phyloP scores from a whole-genome alignment of 345 rosid genomes.

The Xanthoceras sorbifolium region DNA sequence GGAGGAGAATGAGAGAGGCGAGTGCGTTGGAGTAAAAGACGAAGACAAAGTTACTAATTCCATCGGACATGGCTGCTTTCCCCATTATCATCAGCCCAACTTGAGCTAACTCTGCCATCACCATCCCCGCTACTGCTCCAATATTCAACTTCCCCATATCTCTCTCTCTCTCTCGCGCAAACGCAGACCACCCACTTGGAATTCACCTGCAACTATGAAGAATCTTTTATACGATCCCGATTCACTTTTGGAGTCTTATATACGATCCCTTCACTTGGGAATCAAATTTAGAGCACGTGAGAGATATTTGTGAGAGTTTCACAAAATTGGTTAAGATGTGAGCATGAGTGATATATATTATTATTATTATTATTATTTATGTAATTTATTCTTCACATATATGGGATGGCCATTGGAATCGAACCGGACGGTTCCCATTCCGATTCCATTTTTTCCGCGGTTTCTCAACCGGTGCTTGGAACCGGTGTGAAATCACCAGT shows the following conservation, averaged over 20 bases:
- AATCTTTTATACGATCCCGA: neutral
- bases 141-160: constrained; percentile 32
- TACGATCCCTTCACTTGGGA: too few relatives aligned
- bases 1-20: constrained; percentile 60
- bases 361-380: too few relatives aligned
- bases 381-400: too few relatives aligned
- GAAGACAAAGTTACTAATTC: constrained; percentile 54
- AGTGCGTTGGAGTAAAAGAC: constrained; percentile 62
- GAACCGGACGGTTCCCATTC: too few relatives aligned
- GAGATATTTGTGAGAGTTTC: too few relatives aligned
- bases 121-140: constrained; percentile 51
- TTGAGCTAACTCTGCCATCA: constrained; percentile 62
- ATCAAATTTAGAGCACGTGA: too few relatives aligned
- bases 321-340: too few relatives aligned
- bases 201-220: neutral
- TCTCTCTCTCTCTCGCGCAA: neutral
- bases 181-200: neutral
- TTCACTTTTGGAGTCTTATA: neutral
- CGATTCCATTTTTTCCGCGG: too few relatives aligned
- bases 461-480: too few relatives aligned
- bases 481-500: too few relatives aligned
- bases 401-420: too few relatives aligned
- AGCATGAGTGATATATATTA: too few relatives aligned
- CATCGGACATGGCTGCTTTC: constrained; percentile 57
- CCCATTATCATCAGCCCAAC: constrained; percentile 53